Evolutionary conservation across 2,329 filamentous ascomycete species (phyloP), one percentile per base, ranked within the genome.

Genomic region (Colletotrichum ledebouriae): DNA sequence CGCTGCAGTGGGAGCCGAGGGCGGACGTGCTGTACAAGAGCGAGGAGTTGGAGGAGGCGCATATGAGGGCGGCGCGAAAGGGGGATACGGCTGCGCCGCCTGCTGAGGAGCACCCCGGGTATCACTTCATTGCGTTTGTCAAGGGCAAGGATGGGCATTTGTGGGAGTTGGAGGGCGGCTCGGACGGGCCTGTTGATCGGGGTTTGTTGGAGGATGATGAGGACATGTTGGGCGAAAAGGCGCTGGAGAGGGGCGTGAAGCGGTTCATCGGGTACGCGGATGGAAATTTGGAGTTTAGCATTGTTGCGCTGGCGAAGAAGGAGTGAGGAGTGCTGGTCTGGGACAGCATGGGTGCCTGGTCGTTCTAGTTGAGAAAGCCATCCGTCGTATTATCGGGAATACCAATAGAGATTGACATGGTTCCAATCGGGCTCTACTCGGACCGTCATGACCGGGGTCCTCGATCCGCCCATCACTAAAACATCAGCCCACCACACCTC

Each of bases 71-170:
- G 5, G 93, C 91, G 4, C 81, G 80, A 2, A 78, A 83, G 46
- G 94, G 94, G 1, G 91, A 93, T 75, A 92, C 91, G 0, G 77
- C 78, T 13, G 86, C 91, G 1, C 91, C 91, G 1, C 75, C 81
- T 17, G 87, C 89, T 11, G 86, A 90, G 12, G 88, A 87, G 53
- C 83, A 84, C 34, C 82, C 89, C 1, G 91, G 92, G 50, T 83
- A 93, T 71, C 93, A 97, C 77, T 97, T 94, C 74, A 90, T 97
- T 44, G 92, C 91, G 47, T 96, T 94, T 76, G 89, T 94, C 56
- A 94, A 91, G 79, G 82, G 82, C 3, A 84, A 86, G 72, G 87
- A 90, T 61, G 85, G 86, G 6, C 83, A 83, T 63, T 76, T 97
- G 47, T 97, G 92, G 89, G 94, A 97, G 81, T 79, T 97, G 74